Base-by-base conservation (phyloP, 805 yeast species). In the Sungouiozyma intestinalis region DNA sequence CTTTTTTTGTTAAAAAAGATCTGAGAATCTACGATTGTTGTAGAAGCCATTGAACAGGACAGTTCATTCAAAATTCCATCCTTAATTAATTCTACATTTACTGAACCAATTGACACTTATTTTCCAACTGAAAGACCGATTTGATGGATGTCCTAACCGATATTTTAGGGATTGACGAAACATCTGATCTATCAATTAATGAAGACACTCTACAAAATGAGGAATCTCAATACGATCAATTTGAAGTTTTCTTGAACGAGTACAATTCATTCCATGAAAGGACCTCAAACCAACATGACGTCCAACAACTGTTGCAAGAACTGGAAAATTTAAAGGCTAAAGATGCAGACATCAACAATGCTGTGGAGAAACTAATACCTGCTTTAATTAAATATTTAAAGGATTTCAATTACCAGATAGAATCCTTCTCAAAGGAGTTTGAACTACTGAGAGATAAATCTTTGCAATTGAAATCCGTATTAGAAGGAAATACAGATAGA, bases 371-470 rank as follows among this genome's bases (percentile, higher is more conserved):
- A 5, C 35, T 60, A 2, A 48, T 66, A 3, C 61, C 63, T 1
- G 82, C 85, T 3, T 62, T 84, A 27, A 74, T 73, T 44, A 57
- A 61, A 1, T 75, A 77, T 45, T 63, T 85, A 38, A 54, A 56
- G 9, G 61, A 65, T 27, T 85, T 87, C 61, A 80, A 80, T 53
- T 44, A 53, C 2, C 81, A 81, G 45, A 67, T 82, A 42, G 64
- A 71, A 7, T 64, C 68, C 19, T 63, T 80, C 34, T 76, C 85
- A 1, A 57, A 64, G 16, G 86, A 81, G 47, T 71, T 82, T 72
- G 79, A 75, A 52, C 68, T 67, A 36, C 67, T 82, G 31, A 81
- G 79, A 50, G 57, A 65, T 4, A 69, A 76, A 44, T 76, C 84
- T 1, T 55, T 70, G 15, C 60, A 65, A 15, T 58, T 82, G 35